Evolutionary conservation across 2,329 filamentous ascomycete genomes (phyloP), one percentile per base, ranked within the genome.

Genomic region (Penicillium freii): DNA sequence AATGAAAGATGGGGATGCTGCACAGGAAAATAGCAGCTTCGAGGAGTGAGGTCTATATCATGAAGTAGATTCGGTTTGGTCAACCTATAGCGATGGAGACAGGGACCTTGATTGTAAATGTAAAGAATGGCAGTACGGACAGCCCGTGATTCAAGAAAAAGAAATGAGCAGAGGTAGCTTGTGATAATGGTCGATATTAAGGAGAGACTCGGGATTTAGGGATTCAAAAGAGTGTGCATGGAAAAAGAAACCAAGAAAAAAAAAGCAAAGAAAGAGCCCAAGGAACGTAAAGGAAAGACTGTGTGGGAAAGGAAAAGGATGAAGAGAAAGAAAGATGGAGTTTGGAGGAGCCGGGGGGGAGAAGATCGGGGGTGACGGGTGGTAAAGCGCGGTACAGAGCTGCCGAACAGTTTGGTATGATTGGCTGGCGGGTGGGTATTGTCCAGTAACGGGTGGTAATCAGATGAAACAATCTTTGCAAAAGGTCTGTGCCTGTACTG

Each of bases 161-260:
- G 59, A 59, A 68, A 68, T 55, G 58, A 62, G 57, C 55, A 61
- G 60, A 59, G 21, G 29, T 52, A 58, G 60, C 45, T 56, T 59
- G 43, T 56, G 49, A 62, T 48, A 55, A 48, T 57, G 43, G 48
- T 42, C 27, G 58, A 56, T 56, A 43, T 64, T 60, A 62, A 68
- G 62, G 63, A 71, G 62, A 62, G 65, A 66, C 60, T 60, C 54
- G 55, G 54, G 53, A 51, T 57, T 51, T 58, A 58, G 55, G 47
- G 52, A 64, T 60, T 55, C 60, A 63, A 62, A 64, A 61, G 60
- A 62, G 49, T 62, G 56, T 56, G 54, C 17, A 57, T 42, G 36
- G 46, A 57, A 60, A 61, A 59, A 58, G 54, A 54, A 56, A 60
- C 52, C 61, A 62, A 54, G 61, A 33, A 15, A 34, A 62, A 61